A percentile compares a stretch with the other conserved stretches of the same genome.
Evolutionary conservation across 352 stramenopile species (phyloP).

Genomic region (Globisporangium splendens): DNA sequence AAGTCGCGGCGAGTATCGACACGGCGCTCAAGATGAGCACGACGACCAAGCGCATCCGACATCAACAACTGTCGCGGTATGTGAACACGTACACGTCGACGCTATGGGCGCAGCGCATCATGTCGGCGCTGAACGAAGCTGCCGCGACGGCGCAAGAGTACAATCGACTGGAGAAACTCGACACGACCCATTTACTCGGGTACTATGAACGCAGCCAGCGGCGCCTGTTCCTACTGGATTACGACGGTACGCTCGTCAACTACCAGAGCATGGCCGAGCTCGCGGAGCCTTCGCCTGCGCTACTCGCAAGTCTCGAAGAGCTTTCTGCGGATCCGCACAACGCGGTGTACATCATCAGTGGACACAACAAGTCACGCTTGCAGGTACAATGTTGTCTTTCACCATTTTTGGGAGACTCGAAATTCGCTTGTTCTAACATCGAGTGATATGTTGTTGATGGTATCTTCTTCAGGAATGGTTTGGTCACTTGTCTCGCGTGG

Average conservation of each 20-base stretch:
- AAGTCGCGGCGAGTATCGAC: slow-evolving; percentile 83
- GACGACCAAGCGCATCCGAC: slow-evolving; percentile 84
- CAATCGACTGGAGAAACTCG: slow-evolving; percentile 82
- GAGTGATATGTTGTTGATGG: not conserved
- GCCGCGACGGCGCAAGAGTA: slow-evolving; percentile 77
- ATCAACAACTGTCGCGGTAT: slow-evolving; percentile 82
- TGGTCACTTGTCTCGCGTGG: slow-evolving; percentile 67
- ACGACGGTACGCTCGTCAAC: slow-evolving; percentile 80
- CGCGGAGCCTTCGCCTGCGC: slow-evolving; percentile 43
- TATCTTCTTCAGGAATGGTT: slow-evolving; percentile 65
- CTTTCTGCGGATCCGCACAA: slow-evolving; percentile 69
- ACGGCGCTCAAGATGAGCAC: slow-evolving; percentile 81
- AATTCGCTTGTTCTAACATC: not conserved
- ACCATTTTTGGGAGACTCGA: not conserved
- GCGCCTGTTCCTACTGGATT: slow-evolving; percentile 82
- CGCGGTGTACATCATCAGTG: slow-evolving; percentile 84
- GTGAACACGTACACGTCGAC: slow-evolving; percentile 89
- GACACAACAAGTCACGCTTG: slow-evolving; percentile 68
- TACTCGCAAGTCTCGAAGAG: slow-evolving; percentile 68
- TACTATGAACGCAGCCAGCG: slow-evolving; percentile 84
- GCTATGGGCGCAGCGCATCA: slow-evolving; percentile 82
- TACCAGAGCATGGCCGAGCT: slow-evolving; percentile 80
- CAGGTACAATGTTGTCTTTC: slow-evolving; percentile 23
- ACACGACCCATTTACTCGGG: slow-evolving; percentile 74
- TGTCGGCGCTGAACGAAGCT: slow-evolving; percentile 76